Evolutionary conservation across 2,329 filamentous ascomycete species (phyloP), one percentile per base, ranked within the genome.

Genomic region (Teratosphaeria gauchensis): DNA sequence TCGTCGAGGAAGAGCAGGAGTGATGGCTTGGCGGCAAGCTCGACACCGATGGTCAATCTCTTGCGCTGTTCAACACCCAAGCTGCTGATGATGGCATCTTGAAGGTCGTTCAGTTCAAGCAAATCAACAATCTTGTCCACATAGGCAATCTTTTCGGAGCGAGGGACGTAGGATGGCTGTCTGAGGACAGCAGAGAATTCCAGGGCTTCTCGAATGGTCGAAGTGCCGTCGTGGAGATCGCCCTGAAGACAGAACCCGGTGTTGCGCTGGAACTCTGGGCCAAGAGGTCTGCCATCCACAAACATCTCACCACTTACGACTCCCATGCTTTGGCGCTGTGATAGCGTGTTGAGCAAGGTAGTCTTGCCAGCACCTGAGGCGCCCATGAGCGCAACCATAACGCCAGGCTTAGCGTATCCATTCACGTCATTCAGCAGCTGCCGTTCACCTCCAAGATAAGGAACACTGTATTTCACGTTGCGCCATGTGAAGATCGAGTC

Each of bases 331-430:
- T 90, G 86, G 2, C 89, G 82, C 67, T 92, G 88, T 0, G 88
- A 85, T 1, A 89, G 74, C 0, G 87, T 90, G 71, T 94, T 91
- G 19, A 95, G 78, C 0, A 95, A 76, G 0, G 90, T 94, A 0
- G 89, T 92, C 74, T 95, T 95, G 12, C 90, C 90, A 8, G 90
- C 90, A 51, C 88, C 89, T 3, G 84, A 89, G 1, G 87, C 88
- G 57, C 90, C 90, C 79, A 94, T 89, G 1, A 95, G 76, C 0
- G 90, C 90, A 51, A 90, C 84, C 82, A 95, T 85, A 19, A 87
- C 74, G 19, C 90, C 89, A 0, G 90, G 90, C 67, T 90, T 91
- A 1, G 85, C 89, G 64, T 89, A 92, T 1, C 90, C 90, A 59
- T 80, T 86, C 60, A 94, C 83, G 4, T 84, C 79, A 66, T 89